Conservation (phyloP, 495 filamentous ascomycete species). For the Articulospora tetracladia region DNA sequence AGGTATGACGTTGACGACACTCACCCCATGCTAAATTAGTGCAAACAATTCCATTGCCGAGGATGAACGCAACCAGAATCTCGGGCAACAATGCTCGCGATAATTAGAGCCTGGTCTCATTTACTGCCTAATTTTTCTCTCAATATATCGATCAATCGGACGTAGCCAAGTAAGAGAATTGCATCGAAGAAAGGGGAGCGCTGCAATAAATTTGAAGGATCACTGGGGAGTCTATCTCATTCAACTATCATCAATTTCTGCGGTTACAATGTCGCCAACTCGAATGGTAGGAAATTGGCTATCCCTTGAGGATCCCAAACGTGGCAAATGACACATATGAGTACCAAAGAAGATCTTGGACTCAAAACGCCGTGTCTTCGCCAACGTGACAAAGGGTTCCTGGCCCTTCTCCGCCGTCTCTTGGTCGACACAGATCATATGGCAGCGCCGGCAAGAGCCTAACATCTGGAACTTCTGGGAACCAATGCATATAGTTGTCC, state of each 20-base stretch:
- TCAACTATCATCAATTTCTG: slow-evolving; percentile 16
- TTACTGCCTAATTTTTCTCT: not conserved
- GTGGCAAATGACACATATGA: slow-evolving; percentile 58
- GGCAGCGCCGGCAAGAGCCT: slow-evolving; percentile 80
- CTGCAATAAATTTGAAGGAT: not conserved
- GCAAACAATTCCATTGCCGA: too few species aligned
- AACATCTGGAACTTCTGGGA: slow-evolving; percentile 61
- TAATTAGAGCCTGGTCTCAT: too few species aligned
- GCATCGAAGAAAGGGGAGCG: not conserved
- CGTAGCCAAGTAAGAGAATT: too few species aligned
- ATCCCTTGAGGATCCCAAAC: slow-evolving; percentile 22
- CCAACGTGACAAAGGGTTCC: slow-evolving; percentile 85
- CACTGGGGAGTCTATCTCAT: not conserved
- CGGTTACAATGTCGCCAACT: slow-evolving; percentile 50
- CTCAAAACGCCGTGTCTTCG: slow-evolving; percentile 76
- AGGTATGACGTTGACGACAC: not conserved
- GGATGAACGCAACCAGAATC: too few species aligned
- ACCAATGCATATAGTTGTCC: slow-evolving; percentile 48
- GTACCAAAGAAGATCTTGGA: slow-evolving; percentile 85
- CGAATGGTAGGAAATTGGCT: slow-evolving; percentile 47
- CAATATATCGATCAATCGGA: too few species aligned
- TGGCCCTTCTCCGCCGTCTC: slow-evolving; percentile 69
- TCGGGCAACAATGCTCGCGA: too few species aligned
- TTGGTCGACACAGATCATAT: slow-evolving; percentile 95
- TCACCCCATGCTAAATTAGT: not conserved